Evolutionary conservation across 208 protist species (phyloP).

Genomic region (Leishmania mexicana): DNA sequence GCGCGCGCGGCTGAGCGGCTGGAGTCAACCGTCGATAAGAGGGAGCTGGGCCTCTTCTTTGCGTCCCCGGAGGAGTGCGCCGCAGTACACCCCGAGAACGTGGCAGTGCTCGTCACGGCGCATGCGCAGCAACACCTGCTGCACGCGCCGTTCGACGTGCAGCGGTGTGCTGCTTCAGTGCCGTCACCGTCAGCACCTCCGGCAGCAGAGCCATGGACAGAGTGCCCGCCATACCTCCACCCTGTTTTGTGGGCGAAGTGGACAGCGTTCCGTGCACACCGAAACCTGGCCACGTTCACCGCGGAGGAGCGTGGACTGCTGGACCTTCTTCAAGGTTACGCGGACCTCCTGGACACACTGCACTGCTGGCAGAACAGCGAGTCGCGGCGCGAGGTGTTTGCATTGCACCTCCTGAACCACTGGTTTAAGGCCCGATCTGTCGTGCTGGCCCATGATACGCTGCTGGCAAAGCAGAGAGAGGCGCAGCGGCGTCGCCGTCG

Average conservation of each 20-base stretch:
- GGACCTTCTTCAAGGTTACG: conserved; percentile 78
- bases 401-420: conserved; percentile 83
- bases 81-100: conserved; percentile 42
- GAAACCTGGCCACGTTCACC: conserved; percentile 44
- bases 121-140: conserved; percentile 49
- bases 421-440: conserved; percentile 87
- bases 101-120: conserved; percentile 55
- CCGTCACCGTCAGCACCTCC: neutral
- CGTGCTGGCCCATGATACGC: conserved; percentile 68
- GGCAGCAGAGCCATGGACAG: conserved; percentile 8
- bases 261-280: conserved; percentile 45
- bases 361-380: conserved; percentile 78
- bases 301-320: conserved; percentile 72
- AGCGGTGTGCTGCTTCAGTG: neutral
- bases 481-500: conserved; percentile 4
- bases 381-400: conserved; percentile 68
- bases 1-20: conserved; percentile 15
- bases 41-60: conserved; percentile 42
- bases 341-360: conserved; percentile 75
- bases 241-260: conserved; percentile 74
- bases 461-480: conserved; percentile 42
- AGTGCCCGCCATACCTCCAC: conserved; percentile 64
- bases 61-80: conserved; percentile 47
- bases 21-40: conserved; percentile 22
- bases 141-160: conserved; percentile 59